Evolutionary conservation across 352 stramenopile species (phyloP), one percentile per base, ranked within the genome.

Genomic region (Pythium folliculosum): DNA sequence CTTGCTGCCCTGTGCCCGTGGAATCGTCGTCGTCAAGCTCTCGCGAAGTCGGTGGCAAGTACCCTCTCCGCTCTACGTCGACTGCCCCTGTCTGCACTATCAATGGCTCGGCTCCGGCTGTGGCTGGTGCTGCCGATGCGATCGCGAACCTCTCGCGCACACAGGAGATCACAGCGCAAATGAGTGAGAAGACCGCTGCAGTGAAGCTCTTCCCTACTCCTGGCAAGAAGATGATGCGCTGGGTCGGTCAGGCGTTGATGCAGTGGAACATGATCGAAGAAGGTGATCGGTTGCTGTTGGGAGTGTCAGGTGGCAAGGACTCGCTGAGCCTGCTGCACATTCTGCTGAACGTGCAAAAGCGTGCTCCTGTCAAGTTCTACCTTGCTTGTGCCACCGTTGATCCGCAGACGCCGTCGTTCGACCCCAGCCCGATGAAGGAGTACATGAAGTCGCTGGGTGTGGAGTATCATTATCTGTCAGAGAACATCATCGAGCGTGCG

Each of bases 271-370:
- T 98, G 92, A 93, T 98, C 48, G 58, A 97, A 62, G 88, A 97
- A 51, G 95, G 95, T 21, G 96, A 99, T 79, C 76, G 89, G 5
- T 77, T 99, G 23, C 72, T 98, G 16, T 71, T 99, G 14, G 96
- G 90, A 4, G 70, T 99, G 2, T 98, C 89, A 9, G 96, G 96
- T 38, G 96, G 96, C 25, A 99, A 99, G 77, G 96, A 99, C 74
- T 98, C 90, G 27, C 71, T 99, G n/a, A 88, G 74, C 47, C 78
- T 99, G 45, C 77, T 99, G 30, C 96, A 99, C 72, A 86, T 93
- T 53, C 76, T 99, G 21, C 73, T 98, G 10, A 78, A 96, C 65
- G 81, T 98, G 51, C 84, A 98, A 63, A 88, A 90, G 56, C 89
- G 90, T 44, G 72, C 93, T 23, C 93, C 93, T 0, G 83, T 97